Conservation (phyloP, 805 yeast species). For the Suhomyces sp. region DNA sequence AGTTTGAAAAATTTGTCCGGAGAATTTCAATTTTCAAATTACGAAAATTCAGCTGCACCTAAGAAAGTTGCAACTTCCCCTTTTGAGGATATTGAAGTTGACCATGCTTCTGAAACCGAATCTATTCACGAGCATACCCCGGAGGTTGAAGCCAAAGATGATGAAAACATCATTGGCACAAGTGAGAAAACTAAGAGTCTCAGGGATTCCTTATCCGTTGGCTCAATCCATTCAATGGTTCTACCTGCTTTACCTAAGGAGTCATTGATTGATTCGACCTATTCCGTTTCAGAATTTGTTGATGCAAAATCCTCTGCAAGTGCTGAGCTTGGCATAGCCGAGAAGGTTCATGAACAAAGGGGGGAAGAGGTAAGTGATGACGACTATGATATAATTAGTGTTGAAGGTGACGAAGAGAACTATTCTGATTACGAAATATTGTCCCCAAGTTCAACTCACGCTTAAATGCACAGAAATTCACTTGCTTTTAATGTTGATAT, state of each 20-base stretch:
- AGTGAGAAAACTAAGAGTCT: constrained; percentile 1
- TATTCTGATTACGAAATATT: constrained; percentile 40
- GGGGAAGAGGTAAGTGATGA: constrained; percentile 15
- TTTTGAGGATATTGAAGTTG: background rate
- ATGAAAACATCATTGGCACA: background rate
- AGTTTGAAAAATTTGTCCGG: constrained; percentile 25
- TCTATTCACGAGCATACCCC: constrained; percentile 5
- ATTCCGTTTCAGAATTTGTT: constrained; percentile 16
- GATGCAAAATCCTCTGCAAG: constrained; percentile 20
- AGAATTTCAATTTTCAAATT: constrained; percentile 13
- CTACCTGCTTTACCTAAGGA: constrained; percentile 33
- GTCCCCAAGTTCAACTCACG: constrained; percentile 14
- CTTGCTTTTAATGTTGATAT: no score
- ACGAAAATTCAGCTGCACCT: no score
- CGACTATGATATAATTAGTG: constrained; percentile 36
- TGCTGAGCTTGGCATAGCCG: constrained; percentile 7
- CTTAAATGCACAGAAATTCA: no score
- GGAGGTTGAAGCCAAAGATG: constrained; percentile 1
- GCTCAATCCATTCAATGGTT: constrained; percentile 29
- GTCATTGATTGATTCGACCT: constrained; percentile 14
- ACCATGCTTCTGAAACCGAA: background rate
- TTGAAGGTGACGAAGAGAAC: constrained; percentile 23
- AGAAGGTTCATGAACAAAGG: background rate
- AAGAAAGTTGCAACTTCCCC: constrained; percentile 4
- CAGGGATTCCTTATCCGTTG: constrained; percentile 6